Evolutionary conservation across 441 rosid genomes (phyloP).

Genomic region (Euphorbia corollata): DNA sequence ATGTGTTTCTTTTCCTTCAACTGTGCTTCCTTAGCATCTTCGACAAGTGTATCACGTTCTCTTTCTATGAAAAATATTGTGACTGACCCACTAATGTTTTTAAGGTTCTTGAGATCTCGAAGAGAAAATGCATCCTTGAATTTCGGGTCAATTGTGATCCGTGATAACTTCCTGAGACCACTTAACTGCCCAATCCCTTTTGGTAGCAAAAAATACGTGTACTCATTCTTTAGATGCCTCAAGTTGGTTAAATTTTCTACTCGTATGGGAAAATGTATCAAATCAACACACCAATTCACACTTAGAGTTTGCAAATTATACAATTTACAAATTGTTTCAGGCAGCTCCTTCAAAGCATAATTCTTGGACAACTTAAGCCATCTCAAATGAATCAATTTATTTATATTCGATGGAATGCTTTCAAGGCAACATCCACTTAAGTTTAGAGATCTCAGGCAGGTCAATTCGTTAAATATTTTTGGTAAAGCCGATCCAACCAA

Average conservation of each 20-base stretch:
- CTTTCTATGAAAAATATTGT: not conserved
- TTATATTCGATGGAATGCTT: not conserved
- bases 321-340: constrained; percentile 2
- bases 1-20: not conserved
- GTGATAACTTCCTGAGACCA: not conserved
- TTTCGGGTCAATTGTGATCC: not conserved
- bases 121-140: not conserved
- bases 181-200: constrained; percentile 1
- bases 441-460: not conserved
- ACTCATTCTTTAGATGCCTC: not conserved
- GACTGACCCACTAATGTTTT: not conserved
- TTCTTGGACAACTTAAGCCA: not conserved
- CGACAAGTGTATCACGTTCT: not conserved
- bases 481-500: not conserved
- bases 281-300: not conserved
- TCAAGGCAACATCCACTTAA: not conserved
- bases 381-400: constrained; percentile 5
- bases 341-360: not conserved
- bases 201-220: not conserved
- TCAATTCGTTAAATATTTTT: not conserved
- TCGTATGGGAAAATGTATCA: not conserved
- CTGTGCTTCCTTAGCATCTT: not conserved
- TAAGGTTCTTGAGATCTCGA: not conserved
- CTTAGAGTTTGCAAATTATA: constrained; percentile 2
- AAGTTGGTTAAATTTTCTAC: not conserved